Evolutionary conservation across 139 green algal species (phyloP).

Genomic region (Volvox reticuliferus): DNA sequence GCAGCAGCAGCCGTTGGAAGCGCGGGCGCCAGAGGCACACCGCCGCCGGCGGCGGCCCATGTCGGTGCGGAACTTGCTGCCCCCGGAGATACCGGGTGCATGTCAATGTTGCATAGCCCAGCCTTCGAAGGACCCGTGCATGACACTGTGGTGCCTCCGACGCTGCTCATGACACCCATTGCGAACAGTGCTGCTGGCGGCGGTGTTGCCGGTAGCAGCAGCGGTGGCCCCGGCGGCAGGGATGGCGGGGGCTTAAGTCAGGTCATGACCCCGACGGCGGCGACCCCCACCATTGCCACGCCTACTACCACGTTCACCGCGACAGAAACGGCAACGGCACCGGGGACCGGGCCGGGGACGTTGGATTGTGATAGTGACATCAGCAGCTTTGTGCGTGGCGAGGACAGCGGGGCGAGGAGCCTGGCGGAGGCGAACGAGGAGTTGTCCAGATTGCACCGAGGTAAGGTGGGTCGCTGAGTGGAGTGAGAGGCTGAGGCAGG

Average conservation of each 20-base stretch:
- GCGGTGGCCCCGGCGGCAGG: not conserved
- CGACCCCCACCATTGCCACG: not conserved
- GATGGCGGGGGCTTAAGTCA: not conserved
- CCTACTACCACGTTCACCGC: not conserved
- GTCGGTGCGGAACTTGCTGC: no score
- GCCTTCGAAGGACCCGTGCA: no score
- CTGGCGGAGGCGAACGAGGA: slow-evolving; percentile 25
- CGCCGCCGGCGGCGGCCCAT: no score
- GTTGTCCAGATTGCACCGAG: slow-evolving; percentile 3
- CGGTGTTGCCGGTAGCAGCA: not conserved
- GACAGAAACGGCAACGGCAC: not conserved
- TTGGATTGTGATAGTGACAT: not conserved
- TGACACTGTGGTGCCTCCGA: no score
- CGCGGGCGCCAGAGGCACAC: no score
- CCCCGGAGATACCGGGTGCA: no score
- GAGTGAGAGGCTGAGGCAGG: not conserved
- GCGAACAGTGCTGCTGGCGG: not conserved
- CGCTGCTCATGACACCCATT: no score
- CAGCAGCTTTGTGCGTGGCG: slow-evolving; percentile 12
- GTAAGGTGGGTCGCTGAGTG: not conserved
- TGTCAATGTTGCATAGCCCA: no score
- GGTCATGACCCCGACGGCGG: not conserved
- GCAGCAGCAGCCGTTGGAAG: no score
- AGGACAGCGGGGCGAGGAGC: not conserved
- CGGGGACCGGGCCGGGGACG: not conserved